phyloP scores from a whole-genome alignment of 2,329 filamentous ascomycete species.

The Apiospora marii region DNA sequence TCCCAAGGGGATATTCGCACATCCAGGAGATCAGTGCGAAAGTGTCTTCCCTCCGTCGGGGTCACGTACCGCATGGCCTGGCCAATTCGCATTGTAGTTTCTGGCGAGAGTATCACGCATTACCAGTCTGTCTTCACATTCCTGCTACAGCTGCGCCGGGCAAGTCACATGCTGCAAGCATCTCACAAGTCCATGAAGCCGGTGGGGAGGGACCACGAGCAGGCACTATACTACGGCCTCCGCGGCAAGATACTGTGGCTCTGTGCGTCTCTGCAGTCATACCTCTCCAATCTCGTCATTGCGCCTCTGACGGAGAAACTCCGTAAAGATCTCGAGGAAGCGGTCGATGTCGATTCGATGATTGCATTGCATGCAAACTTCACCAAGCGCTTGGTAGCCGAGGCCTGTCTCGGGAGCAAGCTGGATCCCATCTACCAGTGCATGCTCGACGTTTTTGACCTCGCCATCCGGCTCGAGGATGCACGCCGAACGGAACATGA shows the following conservation, averaged over 20 bases:
- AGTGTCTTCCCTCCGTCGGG: constrained; percentile 67
- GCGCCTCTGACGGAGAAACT: constrained; percentile 66
- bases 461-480: constrained; percentile 75
- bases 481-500: constrained; percentile 53
- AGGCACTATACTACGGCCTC: constrained; percentile 63
- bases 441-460: constrained; percentile 78
- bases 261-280: constrained; percentile 75
- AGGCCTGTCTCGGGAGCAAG: constrained; percentile 73
- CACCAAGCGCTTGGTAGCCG: constrained; percentile 67
- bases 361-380: constrained; percentile 72
- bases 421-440: constrained; percentile 75
- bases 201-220: constrained; percentile 49
- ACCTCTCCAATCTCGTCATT: constrained; percentile 78
- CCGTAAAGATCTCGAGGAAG: constrained; percentile 60
- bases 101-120: constrained; percentile 65
- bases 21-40: constrained; percentile 65
- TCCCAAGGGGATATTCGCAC: constrained; percentile 52
- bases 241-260: constrained; percentile 81
- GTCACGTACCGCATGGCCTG: constrained; percentile 74
- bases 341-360: constrained; percentile 84
- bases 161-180: constrained; percentile 70
- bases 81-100: constrained; percentile 76
- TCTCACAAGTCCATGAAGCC: constrained; percentile 56
- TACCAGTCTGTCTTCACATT: constrained; percentile 81
- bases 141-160: constrained; percentile 78